A percentile compares a stretch with the other conserved stretches of the same genome.
phyloP scores from a whole-genome alignment of 169 alveolate genomes.

The Plasmodium knowlesi region DNA sequence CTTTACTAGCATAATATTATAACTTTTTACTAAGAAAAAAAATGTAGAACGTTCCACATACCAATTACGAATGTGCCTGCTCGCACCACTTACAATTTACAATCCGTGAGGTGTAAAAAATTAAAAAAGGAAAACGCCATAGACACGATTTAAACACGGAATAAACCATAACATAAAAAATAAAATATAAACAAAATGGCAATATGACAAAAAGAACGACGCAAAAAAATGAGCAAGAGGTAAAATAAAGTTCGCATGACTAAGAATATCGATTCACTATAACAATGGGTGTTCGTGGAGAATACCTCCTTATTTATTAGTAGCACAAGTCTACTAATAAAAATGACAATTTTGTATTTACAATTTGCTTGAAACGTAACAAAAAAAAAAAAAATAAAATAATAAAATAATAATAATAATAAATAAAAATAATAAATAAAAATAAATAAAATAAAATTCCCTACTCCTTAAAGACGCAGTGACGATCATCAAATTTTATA shows the following conservation, averaged over 20 bases:
- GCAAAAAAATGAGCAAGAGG: not conserved
- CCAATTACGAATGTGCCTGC: not conserved
- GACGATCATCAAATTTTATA: not conserved
- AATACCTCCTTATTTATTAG: not conserved
- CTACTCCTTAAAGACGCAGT: not conserved
- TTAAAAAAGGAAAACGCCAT: not conserved
- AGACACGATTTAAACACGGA: not conserved
- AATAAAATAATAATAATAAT: too few relatives aligned
- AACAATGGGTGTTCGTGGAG: not conserved
- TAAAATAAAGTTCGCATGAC: not conserved
- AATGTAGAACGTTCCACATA: not conserved
- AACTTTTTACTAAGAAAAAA: not conserved
- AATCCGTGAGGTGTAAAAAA: not conserved
- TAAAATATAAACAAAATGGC: not conserved
- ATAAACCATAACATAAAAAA: not conserved
- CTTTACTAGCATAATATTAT: not conserved
- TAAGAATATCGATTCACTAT: not conserved
- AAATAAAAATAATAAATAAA: too few relatives aligned
- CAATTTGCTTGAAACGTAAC: not conserved
- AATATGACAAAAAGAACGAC: not conserved
- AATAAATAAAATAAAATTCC: not conserved
- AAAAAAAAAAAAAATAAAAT: too few relatives aligned
- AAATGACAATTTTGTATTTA: not conserved
- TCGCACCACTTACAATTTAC: not conserved
- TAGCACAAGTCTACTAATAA: not conserved